Evolutionary conservation across 345 rosid species (phyloP), one percentile per base, ranked within the genome.

Genomic region (Mangifera indica): DNA sequence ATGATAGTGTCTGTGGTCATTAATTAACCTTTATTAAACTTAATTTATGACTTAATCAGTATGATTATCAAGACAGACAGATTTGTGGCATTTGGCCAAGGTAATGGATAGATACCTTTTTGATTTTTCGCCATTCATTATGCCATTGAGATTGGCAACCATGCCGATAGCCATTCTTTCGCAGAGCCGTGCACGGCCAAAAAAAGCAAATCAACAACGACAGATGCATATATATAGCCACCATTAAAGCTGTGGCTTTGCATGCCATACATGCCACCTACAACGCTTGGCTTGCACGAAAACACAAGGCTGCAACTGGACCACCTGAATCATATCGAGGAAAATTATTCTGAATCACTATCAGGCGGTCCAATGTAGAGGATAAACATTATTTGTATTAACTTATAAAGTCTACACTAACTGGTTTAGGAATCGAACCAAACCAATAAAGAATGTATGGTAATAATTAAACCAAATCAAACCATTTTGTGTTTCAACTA

Each of bases 181-280:
- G 52, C 45, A 63, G 54, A 49, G 25, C 67, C 67, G 44, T 63
- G 54, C 54, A 63, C 32, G 18, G 53, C 69, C 69, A 18, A 48
- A 66, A 66, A 49, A 57, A 49, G 20, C 32, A 49, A 26, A 49
- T 4, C 4, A 13, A 49, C 4, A 49, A 49, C 53, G 53, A 49
- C 53, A 15, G 32, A 3, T 3, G 1, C 3, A 18, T 0, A 14
- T 3, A 13, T 1, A 17, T 29, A 49, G 24, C 58, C 17, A 37
- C 42, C 42, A 37, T 7, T 37, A 37, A 37, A 37, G 7, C 42
- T 37, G 42, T 37, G 9, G 42, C 42, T 37, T 37, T 37, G 42
- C 42, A 37, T 49, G 53, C 53, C 53, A 49, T 29, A 29, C 32
- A 29, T 29, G 32, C 32, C 32, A 29, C 18, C 18, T 17, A n/a